Conservation (phyloP, 2,329 filamentous ascomycete species). For the Dactylellina leptospora region DNA sequence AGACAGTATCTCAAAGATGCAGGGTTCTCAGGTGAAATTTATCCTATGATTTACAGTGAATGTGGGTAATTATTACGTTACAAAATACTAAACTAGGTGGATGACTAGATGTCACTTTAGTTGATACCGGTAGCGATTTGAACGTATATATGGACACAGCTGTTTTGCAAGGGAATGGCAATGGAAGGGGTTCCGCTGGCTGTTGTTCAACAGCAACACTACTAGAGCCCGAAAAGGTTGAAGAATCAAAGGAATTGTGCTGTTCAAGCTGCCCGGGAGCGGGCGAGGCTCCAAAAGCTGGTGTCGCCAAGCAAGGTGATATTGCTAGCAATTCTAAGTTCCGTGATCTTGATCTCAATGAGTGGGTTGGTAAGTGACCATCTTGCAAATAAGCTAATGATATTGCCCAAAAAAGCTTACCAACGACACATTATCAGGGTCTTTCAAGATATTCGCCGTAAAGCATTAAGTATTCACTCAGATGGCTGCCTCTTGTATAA, state of each 20-base stretch:
- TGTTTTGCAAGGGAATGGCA: not conserved
- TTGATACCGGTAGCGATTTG: conserved; percentile 32
- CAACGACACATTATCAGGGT: conserved; percentile 4
- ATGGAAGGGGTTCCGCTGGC: not conserved
- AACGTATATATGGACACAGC: conserved; percentile 12
- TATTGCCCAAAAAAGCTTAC: not conserved
- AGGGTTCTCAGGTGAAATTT: conserved; percentile 49
- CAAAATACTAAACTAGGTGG: no score
- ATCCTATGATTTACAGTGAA: no score
- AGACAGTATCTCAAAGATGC: conserved; percentile 63
- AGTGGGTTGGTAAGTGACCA: conserved; percentile 40
- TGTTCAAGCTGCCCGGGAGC: not conserved
- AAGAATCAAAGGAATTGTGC: not conserved
- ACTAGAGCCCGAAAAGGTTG: no score
- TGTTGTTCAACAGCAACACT: conserved; percentile 9
- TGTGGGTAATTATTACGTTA: no score
- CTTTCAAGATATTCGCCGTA: conserved; percentile 41
- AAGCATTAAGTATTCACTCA: no score
- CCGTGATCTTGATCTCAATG: conserved; percentile 13
- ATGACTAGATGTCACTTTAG: conserved; percentile 24
- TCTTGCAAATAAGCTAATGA: not conserved
- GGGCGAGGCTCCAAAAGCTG: not conserved
- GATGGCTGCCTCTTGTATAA: no score
- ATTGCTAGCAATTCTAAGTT: not conserved
- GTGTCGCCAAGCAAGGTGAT: not conserved